Evolutionary conservation across 2,329 filamentous ascomycete species (phyloP), one percentile per base, ranked within the genome.

Genomic region (Epichloe sp.): DNA sequence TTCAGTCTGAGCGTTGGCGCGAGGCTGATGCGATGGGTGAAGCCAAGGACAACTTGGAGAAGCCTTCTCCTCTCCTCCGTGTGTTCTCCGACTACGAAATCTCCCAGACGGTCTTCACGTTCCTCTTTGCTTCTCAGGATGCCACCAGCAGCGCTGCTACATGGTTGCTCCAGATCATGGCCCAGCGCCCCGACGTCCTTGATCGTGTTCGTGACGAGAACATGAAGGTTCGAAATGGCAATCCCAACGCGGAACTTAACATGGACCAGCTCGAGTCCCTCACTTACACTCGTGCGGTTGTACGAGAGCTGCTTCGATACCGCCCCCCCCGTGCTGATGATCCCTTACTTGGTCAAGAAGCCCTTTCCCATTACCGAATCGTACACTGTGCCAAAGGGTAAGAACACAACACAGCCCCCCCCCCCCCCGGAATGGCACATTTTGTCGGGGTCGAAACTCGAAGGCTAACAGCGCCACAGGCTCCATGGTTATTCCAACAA

Each of bases 41-140:
- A 56, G 71, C 75, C 26, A 79, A 81, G 45, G 82, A 88, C 54
- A 72, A 77, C 15, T 70, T 85, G 6, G 82, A 87, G 69, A 96
- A 96, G 79, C 91, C 91, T 49, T 71, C 80, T 19, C 86, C 86
- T 59, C 66, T 95, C 31, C 78, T 97, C 51, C 87, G 91, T 63
- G 82, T 87, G 59, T 97, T 96, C 70, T 83, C 78, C 68, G 87
- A 97, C 65, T 86, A 84, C 62, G 90, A 97, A 70, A 95, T 97
- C 62, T 79, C 88, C 52, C 87, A 93, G 75, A 96, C 91, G 23
- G 68, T 97, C 63, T 95, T 96, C 72, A 95, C 91, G 47, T 95
- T 97, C 75, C 77, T 97, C 55, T 97, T 97, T 70, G 91, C 93
- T 54, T 96, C 90, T 3, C 93, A 97, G 71, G 93, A 98, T 68